Evolutionary conservation across 169 alveolate species (phyloP).

Genomic region (Eimeria maxima): DNA sequence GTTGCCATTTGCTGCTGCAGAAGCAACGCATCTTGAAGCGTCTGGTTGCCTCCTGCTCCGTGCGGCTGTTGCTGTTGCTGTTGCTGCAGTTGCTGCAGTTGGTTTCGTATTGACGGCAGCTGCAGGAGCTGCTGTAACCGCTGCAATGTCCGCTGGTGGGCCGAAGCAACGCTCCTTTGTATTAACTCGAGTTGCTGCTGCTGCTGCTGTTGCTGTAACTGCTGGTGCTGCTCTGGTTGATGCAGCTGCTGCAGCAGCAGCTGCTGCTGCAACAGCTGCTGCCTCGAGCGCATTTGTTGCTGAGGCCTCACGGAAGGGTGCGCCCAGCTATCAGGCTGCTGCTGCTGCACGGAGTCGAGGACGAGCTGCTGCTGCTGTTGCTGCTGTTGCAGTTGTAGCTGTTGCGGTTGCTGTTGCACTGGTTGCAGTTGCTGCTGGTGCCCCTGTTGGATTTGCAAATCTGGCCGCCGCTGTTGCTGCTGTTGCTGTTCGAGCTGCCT

Average conservation of each 20-base stretch:
- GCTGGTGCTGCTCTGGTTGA: conserved; percentile 1
- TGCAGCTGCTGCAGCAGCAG: conserved; percentile 17
- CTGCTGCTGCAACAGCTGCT: conserved; percentile 55
- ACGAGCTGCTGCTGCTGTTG: background rate
- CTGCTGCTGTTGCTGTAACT: background rate
- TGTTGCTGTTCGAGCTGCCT: background rate
- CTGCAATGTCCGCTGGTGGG: background rate
- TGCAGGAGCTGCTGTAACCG: background rate
- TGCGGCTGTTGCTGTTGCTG: conserved; percentile 24
- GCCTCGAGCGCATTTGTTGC: background rate
- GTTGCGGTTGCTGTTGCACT: conserved; percentile 19
- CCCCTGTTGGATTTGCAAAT: background rate
- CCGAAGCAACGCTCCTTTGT: conserved; percentile 18
- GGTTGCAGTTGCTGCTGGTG: background rate
- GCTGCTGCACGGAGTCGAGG: background rate
- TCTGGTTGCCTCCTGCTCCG: background rate
- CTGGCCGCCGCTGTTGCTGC: conserved; percentile 16
- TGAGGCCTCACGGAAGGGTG: background rate
- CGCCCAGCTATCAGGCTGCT: background rate
- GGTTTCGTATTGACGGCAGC: background rate
- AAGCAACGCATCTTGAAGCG: background rate
- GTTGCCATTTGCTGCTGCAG: conserved; percentile 26
- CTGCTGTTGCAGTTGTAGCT: background rate
- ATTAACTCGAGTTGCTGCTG: background rate
- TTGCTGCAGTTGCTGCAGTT: conserved; percentile 25